phyloP scores from a whole-genome alignment of 1,139 yeast species.

The Petasospora fabianii region DNA sequence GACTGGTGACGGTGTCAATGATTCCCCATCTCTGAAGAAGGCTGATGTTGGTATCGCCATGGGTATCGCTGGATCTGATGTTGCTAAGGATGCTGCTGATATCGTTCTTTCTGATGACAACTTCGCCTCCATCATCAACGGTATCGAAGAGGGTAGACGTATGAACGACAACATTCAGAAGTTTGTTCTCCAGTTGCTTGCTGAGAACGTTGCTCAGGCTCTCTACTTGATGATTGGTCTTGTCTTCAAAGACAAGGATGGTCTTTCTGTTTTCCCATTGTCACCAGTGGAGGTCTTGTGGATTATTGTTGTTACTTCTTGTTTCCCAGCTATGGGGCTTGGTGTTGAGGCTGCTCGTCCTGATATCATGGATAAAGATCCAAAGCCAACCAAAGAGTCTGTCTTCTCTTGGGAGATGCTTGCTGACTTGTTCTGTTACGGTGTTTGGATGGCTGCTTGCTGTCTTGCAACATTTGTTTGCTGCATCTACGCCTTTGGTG shows the following conservation, averaged over 20 bases:
- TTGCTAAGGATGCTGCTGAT: slow-evolving; percentile 78
- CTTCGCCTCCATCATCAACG: slow-evolving; percentile 72
- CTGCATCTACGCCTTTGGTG: slow-evolving; percentile 62
- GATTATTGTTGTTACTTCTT: slow-evolving; percentile 75
- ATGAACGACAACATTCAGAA: slow-evolving; percentile 81
- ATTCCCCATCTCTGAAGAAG: slow-evolving; percentile 74
- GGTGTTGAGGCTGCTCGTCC: slow-evolving; percentile 68
- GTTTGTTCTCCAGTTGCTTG: slow-evolving; percentile 74
- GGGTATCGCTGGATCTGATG: slow-evolving; percentile 81
- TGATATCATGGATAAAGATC: slow-evolving; percentile 65
- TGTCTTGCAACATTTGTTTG: slow-evolving; percentile 68
- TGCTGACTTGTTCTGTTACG: slow-evolving; percentile 72
- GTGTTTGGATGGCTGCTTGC: slow-evolving; percentile 66
- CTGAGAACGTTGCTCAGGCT: slow-evolving; percentile 79
- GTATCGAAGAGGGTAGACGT: slow-evolving; percentile 79
- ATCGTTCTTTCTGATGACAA: slow-evolving; percentile 73
- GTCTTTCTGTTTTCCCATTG: slow-evolving; percentile 68
- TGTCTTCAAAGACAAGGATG: slow-evolving; percentile 58
- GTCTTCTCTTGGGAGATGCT: slow-evolving; percentile 71
- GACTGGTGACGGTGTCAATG: slow-evolving; percentile 90
- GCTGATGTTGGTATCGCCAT: slow-evolving; percentile 88
- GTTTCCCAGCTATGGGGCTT: slow-evolving; percentile 87
- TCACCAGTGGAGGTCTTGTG: slow-evolving; percentile 79
- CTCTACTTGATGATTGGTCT: slow-evolving; percentile 67
- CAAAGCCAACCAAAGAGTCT: slow-evolving; percentile 51